These are phyloP conservation scores for Russula emetica DNA, from an alignment of 768 basidiomycete genomes.

Conservation along the genomic window DNA sequence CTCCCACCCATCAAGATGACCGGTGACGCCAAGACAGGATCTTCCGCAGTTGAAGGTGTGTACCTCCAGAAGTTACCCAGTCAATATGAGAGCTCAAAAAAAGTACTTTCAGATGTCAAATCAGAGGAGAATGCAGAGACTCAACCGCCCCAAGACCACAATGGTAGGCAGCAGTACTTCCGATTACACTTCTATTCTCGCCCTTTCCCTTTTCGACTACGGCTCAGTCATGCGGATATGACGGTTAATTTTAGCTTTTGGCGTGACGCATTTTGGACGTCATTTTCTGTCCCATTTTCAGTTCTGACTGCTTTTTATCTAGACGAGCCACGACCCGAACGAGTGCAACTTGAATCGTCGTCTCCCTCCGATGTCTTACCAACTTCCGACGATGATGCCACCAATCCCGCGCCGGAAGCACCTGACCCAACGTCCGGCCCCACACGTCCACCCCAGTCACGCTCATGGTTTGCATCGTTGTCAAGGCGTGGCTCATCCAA, in stretches of 20 bases:
- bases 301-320: slow-evolving; percentile 8
- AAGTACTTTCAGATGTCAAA: slow-evolving; percentile 2
- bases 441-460: slow-evolving; percentile 9
- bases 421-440: neutral
- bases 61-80: neutral
- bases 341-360: neutral
- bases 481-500: slow-evolving; percentile 16
- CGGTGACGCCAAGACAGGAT: neutral
- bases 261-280: neutral
- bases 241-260: neutral
- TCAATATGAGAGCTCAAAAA: neutral
- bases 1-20: slow-evolving; percentile 18
- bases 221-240: neutral
- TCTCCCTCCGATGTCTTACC: neutral
- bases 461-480: slow-evolving; percentile 22
- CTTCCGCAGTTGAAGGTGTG: neutral
- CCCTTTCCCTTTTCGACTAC: neutral
- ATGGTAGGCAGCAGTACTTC: neutral
- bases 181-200: neutral
- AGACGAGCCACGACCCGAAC: slow-evolving; percentile 2
- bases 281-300: neutral
- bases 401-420: neutral
- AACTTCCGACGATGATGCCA: neutral
- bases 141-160: neutral
- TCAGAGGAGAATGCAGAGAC: neutral